A percentile compares a stretch with the other conserved stretches of the same genome.
Conservation (phyloP, 805 yeast genomes). For the Candida maris region DNA sequence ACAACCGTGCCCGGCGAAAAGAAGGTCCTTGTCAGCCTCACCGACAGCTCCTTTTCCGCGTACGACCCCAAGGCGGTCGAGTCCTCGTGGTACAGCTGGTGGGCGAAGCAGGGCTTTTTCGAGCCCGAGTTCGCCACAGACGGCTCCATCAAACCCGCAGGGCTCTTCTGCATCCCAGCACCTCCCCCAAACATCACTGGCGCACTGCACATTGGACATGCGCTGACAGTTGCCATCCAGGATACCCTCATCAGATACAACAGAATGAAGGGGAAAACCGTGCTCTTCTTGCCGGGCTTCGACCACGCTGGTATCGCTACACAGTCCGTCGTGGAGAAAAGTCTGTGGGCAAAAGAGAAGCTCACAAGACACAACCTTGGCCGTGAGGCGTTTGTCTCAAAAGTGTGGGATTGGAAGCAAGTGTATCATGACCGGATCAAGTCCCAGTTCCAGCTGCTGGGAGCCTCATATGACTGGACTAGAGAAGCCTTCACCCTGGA, state of each 20-base stretch:
- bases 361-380: conserved; percentile 94
- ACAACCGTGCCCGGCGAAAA: conserved; percentile 85
- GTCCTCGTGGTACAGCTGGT: conserved; percentile 97
- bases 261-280: conserved; percentile 97
- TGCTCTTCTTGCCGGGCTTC: conserved; percentile 90
- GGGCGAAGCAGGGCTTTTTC: conserved; percentile 85
- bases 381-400: conserved; percentile 80
- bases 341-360: conserved; percentile 81
- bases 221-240: conserved; percentile 91
- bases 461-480: conserved; percentile 96
- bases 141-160: conserved; percentile 77
- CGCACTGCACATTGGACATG: conserved; percentile 98
- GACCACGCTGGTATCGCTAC: conserved; percentile 99
- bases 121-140: conserved; percentile 77
- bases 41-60: conserved; percentile 90
- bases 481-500: conserved; percentile 92
- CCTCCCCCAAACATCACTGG: conserved; percentile 99
- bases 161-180: conserved; percentile 88
- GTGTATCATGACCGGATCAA: conserved; percentile 85
- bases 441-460: conserved; percentile 77
- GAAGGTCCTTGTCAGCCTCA: conserved; percentile 80
- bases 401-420: conserved; percentile 98
- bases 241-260: conserved; percentile 89
- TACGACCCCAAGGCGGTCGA: conserved; percentile 91
- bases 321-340: conserved; percentile 96